phyloP scores from a whole-genome alignment of 495 filamentous ascomycete genomes.

The Penicillium chermesinum region DNA sequence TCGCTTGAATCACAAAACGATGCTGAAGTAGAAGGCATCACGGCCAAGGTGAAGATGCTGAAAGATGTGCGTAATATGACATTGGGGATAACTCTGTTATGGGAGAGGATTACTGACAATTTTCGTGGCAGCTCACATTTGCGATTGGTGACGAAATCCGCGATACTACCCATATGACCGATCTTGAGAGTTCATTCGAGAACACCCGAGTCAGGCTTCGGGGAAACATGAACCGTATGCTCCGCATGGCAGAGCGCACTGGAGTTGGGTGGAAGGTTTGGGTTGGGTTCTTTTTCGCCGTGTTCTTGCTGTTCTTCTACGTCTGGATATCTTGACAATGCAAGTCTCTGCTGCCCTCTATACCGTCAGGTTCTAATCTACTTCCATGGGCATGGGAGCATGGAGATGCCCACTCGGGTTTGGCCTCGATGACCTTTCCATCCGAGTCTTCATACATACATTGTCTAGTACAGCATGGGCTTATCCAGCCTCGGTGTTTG shows the following conservation, averaged over 20 bases:
- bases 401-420: background rate
- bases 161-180: conserved; percentile 73
- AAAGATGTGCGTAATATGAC: conserved; percentile 68
- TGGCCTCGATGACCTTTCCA: background rate
- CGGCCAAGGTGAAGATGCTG: conserved; percentile 83
- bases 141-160: conserved; percentile 95
- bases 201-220: conserved; percentile 69
- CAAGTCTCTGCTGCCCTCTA: no score
- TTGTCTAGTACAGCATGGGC: conserved; percentile 4
- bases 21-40: conserved; percentile 79
- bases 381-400: background rate
- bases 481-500: conserved; percentile 9
- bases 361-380: background rate
- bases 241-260: conserved; percentile 88
- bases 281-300: conserved; percentile 77
- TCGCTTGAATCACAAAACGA: conserved; percentile 97
- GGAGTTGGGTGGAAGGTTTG: conserved; percentile 94
- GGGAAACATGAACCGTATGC: conserved; percentile 95
- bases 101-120: conserved; percentile 5
- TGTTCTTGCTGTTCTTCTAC: conserved; percentile 77
- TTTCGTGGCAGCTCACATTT: conserved; percentile 62
- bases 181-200: conserved; percentile 83
- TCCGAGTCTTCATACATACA: background rate
- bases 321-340: conserved; percentile 68
- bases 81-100: background rate